Percentiles rank a stretch among this genome's conserved stretches.
phyloP scores from a whole-genome alignment of 495 filamentous ascomycete species.

The Neurospora sp. region DNA sequence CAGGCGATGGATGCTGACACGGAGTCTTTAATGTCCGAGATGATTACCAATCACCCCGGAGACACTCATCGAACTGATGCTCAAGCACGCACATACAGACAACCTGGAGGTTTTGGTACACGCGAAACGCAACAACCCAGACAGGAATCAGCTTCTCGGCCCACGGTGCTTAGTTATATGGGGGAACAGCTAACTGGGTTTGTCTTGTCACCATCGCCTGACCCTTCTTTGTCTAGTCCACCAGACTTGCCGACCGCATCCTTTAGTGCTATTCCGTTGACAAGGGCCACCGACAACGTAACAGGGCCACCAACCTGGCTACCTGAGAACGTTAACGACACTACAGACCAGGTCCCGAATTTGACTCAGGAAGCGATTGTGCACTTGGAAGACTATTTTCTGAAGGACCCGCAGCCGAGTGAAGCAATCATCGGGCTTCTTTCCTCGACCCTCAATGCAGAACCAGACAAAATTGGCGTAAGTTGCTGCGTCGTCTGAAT shows the following conservation, averaged over 20 bases:
- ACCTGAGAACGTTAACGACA: neutral
- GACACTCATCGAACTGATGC: neutral
- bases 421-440: conserved; percentile 28
- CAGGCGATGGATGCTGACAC: conserved; percentile 10
- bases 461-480: conserved; percentile 25
- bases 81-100: neutral
- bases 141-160: neutral
- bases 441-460: conserved; percentile 32
- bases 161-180: neutral
- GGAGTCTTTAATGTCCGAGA: conserved; percentile 20
- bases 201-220: neutral
- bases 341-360: neutral
- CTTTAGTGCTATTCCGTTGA: neutral
- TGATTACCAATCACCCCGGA: neutral
- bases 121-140: neutral
- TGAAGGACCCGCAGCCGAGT: conserved; percentile 26
- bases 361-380: neutral
- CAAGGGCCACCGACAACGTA: neutral
- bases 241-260: neutral
- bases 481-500: neutral
- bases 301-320: neutral
- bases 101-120: neutral
- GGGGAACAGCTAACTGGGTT: neutral
- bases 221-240: neutral
- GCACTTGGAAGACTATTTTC: conserved; percentile 36